Conservation (phyloP, 2,329 filamentous ascomycete genomes). For the Graphiopsis chlorocephala region DNA sequence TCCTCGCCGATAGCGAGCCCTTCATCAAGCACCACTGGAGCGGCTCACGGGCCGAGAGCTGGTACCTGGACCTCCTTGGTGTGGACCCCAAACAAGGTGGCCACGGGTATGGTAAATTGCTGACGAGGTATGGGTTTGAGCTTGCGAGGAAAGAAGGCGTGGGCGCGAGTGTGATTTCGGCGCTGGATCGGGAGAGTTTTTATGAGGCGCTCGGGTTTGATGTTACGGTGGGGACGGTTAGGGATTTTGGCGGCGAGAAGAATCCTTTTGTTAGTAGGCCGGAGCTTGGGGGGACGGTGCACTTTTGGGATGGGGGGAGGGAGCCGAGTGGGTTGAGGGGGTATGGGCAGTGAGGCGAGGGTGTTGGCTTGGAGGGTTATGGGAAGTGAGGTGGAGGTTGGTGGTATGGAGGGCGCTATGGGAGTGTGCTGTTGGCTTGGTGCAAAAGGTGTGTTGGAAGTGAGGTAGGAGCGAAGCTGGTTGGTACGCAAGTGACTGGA, state of each 20-base stretch:
- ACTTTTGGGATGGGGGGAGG: slow-evolving; percentile 29
- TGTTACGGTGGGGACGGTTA: slow-evolving; percentile 22
- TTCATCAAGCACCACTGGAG: slow-evolving; percentile 28
- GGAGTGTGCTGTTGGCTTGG: not conserved
- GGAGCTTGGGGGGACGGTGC: slow-evolving; percentile 21
- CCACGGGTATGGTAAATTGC: slow-evolving; percentile 26
- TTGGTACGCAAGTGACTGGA: not conserved
- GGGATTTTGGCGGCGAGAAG: slow-evolving; percentile 22
- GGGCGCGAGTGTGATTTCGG: slow-evolving; percentile 28
- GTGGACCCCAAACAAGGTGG: slow-evolving; percentile 24
- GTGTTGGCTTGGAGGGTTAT: not conserved
- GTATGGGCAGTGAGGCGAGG: slow-evolving; percentile 20
- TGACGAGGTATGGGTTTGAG: slow-evolving; percentile 32
- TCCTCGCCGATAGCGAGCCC: slow-evolving; percentile 19
- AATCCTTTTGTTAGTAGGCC: slow-evolving; percentile 20
- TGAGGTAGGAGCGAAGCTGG: not conserved
- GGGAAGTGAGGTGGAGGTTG: too few species aligned
- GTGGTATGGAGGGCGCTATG: not conserved
- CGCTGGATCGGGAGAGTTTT: slow-evolving; percentile 28
- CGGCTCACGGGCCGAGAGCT: slow-evolving; percentile 25
- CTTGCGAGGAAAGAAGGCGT: slow-evolving; percentile 52
- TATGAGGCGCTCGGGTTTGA: slow-evolving; percentile 28
- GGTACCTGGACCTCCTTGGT: slow-evolving; percentile 27
- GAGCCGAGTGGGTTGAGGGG: slow-evolving; percentile 20
- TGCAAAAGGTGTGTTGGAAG: not conserved